Evolutionary conservation across 2,329 filamentous ascomycete genomes (phyloP), one percentile per base, ranked within the genome.

Genomic region (Thelonectria discophora): DNA sequence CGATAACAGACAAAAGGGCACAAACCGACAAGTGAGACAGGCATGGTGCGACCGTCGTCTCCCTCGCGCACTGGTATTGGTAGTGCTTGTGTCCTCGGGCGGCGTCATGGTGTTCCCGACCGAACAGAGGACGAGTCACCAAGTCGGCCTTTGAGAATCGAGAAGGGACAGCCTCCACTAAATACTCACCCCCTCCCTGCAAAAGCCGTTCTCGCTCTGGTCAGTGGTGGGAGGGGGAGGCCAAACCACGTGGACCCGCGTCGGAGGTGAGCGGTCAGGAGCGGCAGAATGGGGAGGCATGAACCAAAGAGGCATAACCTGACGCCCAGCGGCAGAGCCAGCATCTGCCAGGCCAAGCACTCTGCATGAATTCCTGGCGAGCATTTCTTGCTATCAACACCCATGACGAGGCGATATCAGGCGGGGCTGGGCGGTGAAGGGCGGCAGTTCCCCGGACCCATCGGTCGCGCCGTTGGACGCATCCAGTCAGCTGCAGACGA

Each of bases 1-100:
- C 12, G 3, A 17, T 21, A 15, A 15, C 15, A 39, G 15, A 8
- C 11, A 12, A 2, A 20, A 55, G 27, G 21, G 12, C 9, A 70
- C 76, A 60, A 51, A 83, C 81, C 80, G 75, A 79, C 81, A 84
- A 63, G 80, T 82, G 52, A 82, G 75, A 66, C 79, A 80, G 24
- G 78, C 78, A 65, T 80, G 75, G 59, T 80, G 76, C 51, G 77
- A 79, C 42, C 78, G 72, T 63, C 76, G 69, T 69, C 78, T 73
- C 45, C 77, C 78, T 17, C 76, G 75, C 65, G 68, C 62, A 42
- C 64, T 62, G 57, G 60, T 66, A 56, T 55, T 46, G 20, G 11
- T 46, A 9, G 11, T 47, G 17, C 17, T 66, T 55, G 56, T 69
- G 32, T 76, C 75, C 45, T 76, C 76, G 62, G 69, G 69, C 27